These are phyloP conservation scores for Liriodendron chinense DNA, from an alignment of 164 flowering plant genomes.

Conservation along the genomic window DNA sequence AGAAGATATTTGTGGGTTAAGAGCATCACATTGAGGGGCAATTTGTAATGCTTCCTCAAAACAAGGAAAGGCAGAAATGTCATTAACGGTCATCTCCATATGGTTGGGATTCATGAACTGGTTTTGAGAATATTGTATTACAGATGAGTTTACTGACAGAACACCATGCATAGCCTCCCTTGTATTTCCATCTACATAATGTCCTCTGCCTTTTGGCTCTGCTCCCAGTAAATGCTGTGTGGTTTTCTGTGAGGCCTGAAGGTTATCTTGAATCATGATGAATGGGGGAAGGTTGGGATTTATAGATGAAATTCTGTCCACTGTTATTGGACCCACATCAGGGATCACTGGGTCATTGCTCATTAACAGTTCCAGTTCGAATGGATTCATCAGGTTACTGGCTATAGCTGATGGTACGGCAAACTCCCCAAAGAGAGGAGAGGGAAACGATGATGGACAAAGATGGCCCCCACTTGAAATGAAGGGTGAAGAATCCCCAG, in stretches of 20 bases:
- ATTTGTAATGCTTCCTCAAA: slow-evolving; percentile 26
- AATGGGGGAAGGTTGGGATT: slow-evolving; percentile 15
- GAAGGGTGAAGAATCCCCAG: slow-evolving; percentile 10
- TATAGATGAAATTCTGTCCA: slow-evolving; percentile 10
- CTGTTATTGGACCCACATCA: slow-evolving; percentile 10
- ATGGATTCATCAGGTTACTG: neutral
- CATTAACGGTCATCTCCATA: slow-evolving; percentile 20
- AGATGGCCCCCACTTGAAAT: slow-evolving; percentile 14
- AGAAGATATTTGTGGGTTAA: slow-evolving; percentile 9
- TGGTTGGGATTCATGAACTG: slow-evolving; percentile 13
- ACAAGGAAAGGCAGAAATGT: slow-evolving; percentile 16
- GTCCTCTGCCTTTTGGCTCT: neutral
- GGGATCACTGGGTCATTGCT: slow-evolving; percentile 17
- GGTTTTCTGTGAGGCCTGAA: slow-evolving; percentile 18
- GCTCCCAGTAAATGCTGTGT: slow-evolving; percentile 4
- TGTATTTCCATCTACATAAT: neutral
- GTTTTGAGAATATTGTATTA: slow-evolving; percentile 12
- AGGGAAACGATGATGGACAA: slow-evolving; percentile 21
- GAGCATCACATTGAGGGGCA: slow-evolving; percentile 8
- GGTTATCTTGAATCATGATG: slow-evolving; percentile 17
- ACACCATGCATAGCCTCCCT: slow-evolving; percentile 12
- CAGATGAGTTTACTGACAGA: slow-evolving; percentile 7
- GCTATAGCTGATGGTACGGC: slow-evolving; percentile 22
- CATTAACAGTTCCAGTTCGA: slow-evolving; percentile 12
- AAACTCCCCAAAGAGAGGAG: slow-evolving; percentile 22